Base-by-base conservation (phyloP, 345 rosid species). In the Clarkia xantiana region DNA sequence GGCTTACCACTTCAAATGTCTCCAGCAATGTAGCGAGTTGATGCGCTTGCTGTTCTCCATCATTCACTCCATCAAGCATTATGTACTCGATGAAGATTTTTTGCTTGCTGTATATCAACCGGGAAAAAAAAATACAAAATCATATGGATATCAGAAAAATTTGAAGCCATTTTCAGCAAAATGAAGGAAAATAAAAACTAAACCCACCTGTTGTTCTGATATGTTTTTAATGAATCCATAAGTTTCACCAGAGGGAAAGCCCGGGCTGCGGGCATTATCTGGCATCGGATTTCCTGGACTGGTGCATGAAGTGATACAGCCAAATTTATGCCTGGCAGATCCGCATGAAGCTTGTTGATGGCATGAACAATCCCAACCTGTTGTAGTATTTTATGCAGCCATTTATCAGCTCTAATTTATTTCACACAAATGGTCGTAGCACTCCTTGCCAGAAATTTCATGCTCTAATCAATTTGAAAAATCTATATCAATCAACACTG, bases 291-390 rank as follows among this genome's bases (percentile, higher is more conserved):
- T 41, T 86, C 98, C 67, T 91, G 98, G 64, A 78, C 86, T 54
- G 98, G 94, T 6, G 98, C 98, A 55, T 91, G 98, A 49, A 91
- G 77, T 42, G 96, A 91, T 40, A 84, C 94, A n/a, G 96, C 98
- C 56, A 91, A 76, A 75, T 86, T 91, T 68, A 91, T 44, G 56
- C 96, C 96, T 10, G 94, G 98, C 53, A 91, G 71, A 68, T 91
- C 94, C 54, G 60, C 66, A 55, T 91, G 85, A 69, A 86, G 80
- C 80, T 78, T 91, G 80, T 73, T 86, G 71, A 91, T 86, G 42
- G 94, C 82, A 64, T 81, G 96, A 62, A 84, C 67, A 57, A 91
- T 72, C 40, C 98, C 98, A 53, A 91, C 98, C 98, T 91, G 69
- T 57, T 59, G 11, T 58, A 16, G 60, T 65, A 62, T 18, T 44